phyloP scores from a whole-genome alignment of 257 asterid genomes.

The Capsicum baccatum region DNA sequence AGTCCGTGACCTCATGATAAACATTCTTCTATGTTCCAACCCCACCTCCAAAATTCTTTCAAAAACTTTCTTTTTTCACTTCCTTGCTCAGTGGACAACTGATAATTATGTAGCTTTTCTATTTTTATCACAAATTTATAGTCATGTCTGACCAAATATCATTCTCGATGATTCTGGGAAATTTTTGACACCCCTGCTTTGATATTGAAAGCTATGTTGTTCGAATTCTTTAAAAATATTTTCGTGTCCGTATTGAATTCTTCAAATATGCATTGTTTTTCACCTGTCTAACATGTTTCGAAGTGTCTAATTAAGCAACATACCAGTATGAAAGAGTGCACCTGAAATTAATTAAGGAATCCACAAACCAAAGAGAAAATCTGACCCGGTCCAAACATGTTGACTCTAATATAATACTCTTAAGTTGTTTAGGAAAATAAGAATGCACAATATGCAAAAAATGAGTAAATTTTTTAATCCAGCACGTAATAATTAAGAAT shows the following conservation, averaged over 20 bases:
- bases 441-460: background rate
- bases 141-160: background rate
- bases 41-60: background rate
- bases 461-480: background rate
- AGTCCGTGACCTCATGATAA: slow-evolving; percentile 32
- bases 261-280: no score
- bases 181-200: background rate
- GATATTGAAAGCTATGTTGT: no score
- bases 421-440: background rate
- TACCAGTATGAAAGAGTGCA: background rate
- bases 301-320: no score
- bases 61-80: background rate
- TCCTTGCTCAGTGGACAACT: no score
- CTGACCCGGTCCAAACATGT: background rate
- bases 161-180: background rate
- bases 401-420: background rate
- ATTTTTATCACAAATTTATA: background rate
- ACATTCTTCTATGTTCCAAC: background rate
- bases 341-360: background rate
- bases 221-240: no score
- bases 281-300: no score
- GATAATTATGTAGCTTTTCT: no score
- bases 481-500: background rate
- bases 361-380: background rate
- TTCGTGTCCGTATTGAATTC: no score